phyloP scores from a whole-genome alignment of 495 filamentous ascomycete genomes.

The Hypoxylon perforatum region DNA sequence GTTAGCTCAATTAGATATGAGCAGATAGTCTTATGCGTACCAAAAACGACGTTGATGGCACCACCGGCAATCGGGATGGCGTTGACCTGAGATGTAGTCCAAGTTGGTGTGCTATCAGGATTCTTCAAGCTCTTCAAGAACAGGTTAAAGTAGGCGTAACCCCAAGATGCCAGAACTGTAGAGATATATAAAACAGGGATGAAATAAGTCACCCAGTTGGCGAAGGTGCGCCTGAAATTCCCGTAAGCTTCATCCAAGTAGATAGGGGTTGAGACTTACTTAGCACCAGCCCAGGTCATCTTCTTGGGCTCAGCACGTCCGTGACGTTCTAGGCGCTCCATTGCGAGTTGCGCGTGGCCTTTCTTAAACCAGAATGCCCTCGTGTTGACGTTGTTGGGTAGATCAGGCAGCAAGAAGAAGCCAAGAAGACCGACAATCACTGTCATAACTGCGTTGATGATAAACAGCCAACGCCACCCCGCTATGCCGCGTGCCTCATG shows the following conservation, averaged over 20 bases:
- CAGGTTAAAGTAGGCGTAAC: conserved; percentile 55
- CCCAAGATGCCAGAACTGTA: conserved; percentile 52
- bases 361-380: conserved; percentile 51
- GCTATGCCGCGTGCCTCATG: conserved; percentile 58
- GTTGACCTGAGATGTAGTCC: conserved; percentile 52
- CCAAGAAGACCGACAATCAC: conserved; percentile 59
- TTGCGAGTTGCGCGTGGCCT: conserved; percentile 43
- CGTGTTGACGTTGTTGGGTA: conserved; percentile 54
- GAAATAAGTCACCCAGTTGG: conserved; percentile 51
- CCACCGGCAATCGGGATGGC: conserved; percentile 52
- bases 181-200: conserved; percentile 50
- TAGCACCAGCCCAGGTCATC: conserved; percentile 51
- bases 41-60: conserved; percentile 51
- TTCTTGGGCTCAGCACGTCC: conserved; percentile 49
- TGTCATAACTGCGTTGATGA: conserved; percentile 60
- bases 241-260: conserved; percentile 14
- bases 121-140: conserved; percentile 52
- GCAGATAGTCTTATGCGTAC: conserved; percentile 19
- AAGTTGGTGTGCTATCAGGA: conserved; percentile 47
- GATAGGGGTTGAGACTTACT: conserved; percentile 19
- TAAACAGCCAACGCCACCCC: conserved; percentile 71
- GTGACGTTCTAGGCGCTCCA: conserved; percentile 47
- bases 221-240: conserved; percentile 44
- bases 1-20: conserved; percentile 12
- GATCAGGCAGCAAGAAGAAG: conserved; percentile 63